phyloP scores from a whole-genome alignment of 345 rosid genomes.

The Populus ilicifolia region DNA sequence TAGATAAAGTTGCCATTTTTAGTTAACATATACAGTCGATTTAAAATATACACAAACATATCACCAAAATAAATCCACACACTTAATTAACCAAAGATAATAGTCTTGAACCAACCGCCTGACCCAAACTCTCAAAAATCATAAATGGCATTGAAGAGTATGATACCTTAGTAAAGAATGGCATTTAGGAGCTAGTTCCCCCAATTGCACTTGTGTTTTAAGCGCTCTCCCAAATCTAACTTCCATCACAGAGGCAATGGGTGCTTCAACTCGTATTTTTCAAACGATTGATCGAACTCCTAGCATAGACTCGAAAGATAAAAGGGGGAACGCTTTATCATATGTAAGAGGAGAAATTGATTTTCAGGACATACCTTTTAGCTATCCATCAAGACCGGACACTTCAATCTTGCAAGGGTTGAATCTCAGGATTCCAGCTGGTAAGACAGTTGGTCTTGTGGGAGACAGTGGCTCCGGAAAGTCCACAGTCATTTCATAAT shows the following conservation, averaged over 20 bases:
- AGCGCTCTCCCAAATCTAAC: constrained; percentile 62
- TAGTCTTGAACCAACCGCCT: too few relatives aligned
- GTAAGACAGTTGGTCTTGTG: constrained; percentile 54
- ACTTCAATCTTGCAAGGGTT: constrained; percentile 48
- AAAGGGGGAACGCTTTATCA: constrained; percentile 58
- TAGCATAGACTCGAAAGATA: constrained; percentile 49
- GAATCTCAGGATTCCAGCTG: constrained; percentile 51
- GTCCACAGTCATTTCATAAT: constrained; percentile 48
- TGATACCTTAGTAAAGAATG: too few relatives aligned
- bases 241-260: constrained; percentile 52
- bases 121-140: too few relatives aligned
- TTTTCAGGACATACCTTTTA: constrained; percentile 43
- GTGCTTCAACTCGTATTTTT: constrained; percentile 40
- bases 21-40: too few relatives aligned
- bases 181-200: too few relatives aligned
- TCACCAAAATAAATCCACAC: too few relatives aligned
- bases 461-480: constrained; percentile 77
- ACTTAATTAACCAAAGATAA: too few relatives aligned
- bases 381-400: constrained; percentile 65
- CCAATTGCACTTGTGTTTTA: constrained; percentile 43
- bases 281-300: constrained; percentile 53
- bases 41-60: too few relatives aligned
- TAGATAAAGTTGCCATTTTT: too few relatives aligned
- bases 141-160: too few relatives aligned
- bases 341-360: constrained; percentile 61